These are phyloP conservation scores for Vachellia collinsii DNA, from an alignment of 306 rosid genomes.

Conservation along the genomic window DNA sequence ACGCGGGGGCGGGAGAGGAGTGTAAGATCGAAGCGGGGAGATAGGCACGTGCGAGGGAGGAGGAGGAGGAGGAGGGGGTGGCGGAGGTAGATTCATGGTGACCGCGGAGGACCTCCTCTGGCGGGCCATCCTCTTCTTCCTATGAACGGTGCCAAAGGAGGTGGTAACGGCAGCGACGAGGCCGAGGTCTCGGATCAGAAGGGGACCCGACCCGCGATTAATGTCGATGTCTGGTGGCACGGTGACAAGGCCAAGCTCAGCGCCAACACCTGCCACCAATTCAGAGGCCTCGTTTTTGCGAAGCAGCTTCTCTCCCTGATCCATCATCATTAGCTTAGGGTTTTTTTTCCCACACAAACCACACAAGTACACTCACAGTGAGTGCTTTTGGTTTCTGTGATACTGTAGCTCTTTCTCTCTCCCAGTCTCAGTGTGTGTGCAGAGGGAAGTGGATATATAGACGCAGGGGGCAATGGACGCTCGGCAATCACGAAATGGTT, in stretches of 20 bases:
- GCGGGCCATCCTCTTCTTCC: constrained; percentile 80
- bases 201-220: constrained; percentile 52
- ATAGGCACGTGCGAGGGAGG: constrained; percentile 53
- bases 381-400: constrained; percentile 64
- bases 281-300: constrained; percentile 68
- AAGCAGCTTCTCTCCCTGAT: constrained; percentile 40
- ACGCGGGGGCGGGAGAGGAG: constrained; percentile 49
- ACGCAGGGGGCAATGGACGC: constrained; percentile 47
- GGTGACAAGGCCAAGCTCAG: constrained; percentile 46
- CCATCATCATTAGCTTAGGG: constrained; percentile 60
- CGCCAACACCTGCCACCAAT: constrained; percentile 64
- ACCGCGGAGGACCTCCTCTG: constrained; percentile 58
- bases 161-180: constrained; percentile 47
- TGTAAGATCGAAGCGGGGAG: constrained; percentile 2
- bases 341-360: not conserved
- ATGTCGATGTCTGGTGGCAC: constrained; percentile 42
- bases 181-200: constrained; percentile 42
- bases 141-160: constrained; percentile 49
- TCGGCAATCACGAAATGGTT: constrained; percentile 83
- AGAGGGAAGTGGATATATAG: constrained; percentile 22
- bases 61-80: constrained; percentile 33
- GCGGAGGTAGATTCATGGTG: constrained; percentile 29
- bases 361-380: not conserved
- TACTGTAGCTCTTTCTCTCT: constrained; percentile 27
- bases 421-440: constrained; percentile 46